phyloP scores from a whole-genome alignment of 345 rosid genomes.

The Streptanthus diversifolius region DNA sequence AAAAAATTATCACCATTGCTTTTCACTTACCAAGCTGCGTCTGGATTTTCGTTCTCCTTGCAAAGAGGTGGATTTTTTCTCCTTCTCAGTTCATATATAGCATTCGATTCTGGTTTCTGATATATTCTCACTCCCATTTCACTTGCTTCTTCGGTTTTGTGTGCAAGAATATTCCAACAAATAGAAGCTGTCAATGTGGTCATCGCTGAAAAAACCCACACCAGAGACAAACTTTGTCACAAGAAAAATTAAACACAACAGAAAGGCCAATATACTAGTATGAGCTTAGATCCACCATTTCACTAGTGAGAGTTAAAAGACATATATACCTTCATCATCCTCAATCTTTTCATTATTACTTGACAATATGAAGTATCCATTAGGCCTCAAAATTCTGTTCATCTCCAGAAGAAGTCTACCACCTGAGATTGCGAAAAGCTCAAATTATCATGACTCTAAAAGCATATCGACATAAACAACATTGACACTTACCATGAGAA shows the following conservation, averaged over 20 bases:
- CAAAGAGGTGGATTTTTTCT: slow-evolving; percentile 80
- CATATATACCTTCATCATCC: slow-evolving; percentile 68
- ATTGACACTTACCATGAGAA: slow-evolving; percentile 51
- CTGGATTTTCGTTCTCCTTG: slow-evolving; percentile 83
- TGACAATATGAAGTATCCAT: slow-evolving; percentile 89
- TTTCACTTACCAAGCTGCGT: slow-evolving; percentile 84
- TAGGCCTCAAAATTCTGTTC: slow-evolving; percentile 85
- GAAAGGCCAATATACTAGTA: neutral
- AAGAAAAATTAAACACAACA: neutral
- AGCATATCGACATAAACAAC: neutral
- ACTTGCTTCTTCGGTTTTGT: slow-evolving; percentile 83
- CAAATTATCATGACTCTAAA: neutral
- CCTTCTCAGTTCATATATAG: slow-evolving; percentile 77
- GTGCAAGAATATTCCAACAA: slow-evolving; percentile 94
- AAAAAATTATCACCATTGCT: neutral
- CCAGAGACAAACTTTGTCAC: slow-evolving; percentile 1
- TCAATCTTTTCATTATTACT: slow-evolving; percentile 65
- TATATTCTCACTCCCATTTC: slow-evolving; percentile 87
- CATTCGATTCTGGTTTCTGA: slow-evolving; percentile 90
- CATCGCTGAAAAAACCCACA: slow-evolving; percentile 56
- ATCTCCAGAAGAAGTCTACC: slow-evolving; percentile 88
- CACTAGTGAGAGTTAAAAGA: no score
- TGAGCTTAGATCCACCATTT: no score
- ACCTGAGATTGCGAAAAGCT: slow-evolving; percentile 41
- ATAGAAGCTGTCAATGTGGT: slow-evolving; percentile 65